Conservation (phyloP, 192 early-diverging fungal genomes). For the Podochytrium sp. region DNA sequence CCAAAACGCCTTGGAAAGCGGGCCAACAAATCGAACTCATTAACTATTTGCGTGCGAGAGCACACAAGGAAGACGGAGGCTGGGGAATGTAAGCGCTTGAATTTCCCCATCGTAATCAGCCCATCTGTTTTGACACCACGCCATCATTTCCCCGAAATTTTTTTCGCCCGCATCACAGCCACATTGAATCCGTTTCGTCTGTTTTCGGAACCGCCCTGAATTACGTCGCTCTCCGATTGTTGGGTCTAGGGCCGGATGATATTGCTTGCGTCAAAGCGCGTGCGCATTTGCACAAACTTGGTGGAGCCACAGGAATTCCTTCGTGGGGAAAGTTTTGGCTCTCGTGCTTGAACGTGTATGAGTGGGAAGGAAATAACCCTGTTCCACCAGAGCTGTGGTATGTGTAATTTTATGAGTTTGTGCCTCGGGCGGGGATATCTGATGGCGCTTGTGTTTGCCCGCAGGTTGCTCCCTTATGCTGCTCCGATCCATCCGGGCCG, state of each 20-base stretch:
- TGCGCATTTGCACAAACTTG: conserved; percentile 78
- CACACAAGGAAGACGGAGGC: conserved; percentile 86
- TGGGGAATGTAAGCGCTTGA: conserved; percentile 82
- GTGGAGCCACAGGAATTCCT: conserved; percentile 82
- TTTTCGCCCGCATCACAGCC: conserved; percentile 46
- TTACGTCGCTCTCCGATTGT: conserved; percentile 86
- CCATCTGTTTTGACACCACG: neutral
- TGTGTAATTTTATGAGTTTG: conserved; percentile 1
- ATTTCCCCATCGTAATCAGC: neutral
- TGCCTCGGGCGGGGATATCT: neutral
- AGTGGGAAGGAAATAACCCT: conserved; percentile 96
- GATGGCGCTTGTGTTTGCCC: conserved; percentile 12
- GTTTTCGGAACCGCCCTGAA: conserved; percentile 96
- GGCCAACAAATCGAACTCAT: conserved; percentile 77
- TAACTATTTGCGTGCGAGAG: conserved; percentile 84
- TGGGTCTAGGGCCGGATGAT: conserved; percentile 86
- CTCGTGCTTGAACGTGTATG: conserved; percentile 84
- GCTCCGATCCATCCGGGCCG: conserved; percentile 86
- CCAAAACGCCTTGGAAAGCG: conserved; percentile 67
- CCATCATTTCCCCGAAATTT: neutral
- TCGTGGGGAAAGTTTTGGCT: conserved; percentile 99
- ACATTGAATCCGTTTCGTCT: conserved; percentile 89
- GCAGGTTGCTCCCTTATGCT: conserved; percentile 75
- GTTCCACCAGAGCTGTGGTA: conserved; percentile 93
- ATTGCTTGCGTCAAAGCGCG: conserved; percentile 84